Percentiles rank a stretch among this genome's conserved stretches.
Conservation (phyloP, 2,329 filamentous ascomycete species). For the Sporothrix mexicana region DNA sequence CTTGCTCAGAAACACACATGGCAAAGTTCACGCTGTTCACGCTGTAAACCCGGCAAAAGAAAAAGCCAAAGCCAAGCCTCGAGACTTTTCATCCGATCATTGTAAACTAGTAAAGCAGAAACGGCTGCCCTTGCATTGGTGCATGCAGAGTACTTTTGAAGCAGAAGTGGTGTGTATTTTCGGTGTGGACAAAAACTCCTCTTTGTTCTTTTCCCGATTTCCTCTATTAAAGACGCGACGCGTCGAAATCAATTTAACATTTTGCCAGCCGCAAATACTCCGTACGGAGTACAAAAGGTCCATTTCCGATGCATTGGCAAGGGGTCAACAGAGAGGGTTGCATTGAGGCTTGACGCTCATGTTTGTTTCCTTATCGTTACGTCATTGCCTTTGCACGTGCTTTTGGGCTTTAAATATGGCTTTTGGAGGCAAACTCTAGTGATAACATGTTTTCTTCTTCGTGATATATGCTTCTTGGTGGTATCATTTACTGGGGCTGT, state of each 20-base stretch:
- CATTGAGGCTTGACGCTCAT: not conserved
- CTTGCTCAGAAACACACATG: too few relatives aligned
- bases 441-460: too few relatives aligned
- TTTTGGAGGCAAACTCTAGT: too few relatives aligned
- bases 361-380: not conserved
- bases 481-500: too few relatives aligned
- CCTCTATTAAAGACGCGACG: not conserved
- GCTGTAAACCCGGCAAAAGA: too few relatives aligned
- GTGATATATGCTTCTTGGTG: too few relatives aligned
- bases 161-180: not conserved
- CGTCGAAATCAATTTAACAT: constrained; percentile 7
- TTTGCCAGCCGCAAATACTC: not conserved
- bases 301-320: not conserved
- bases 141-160: constrained; percentile 10
- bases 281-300: not conserved
- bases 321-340: constrained; percentile 8
- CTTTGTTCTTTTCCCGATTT: not conserved
- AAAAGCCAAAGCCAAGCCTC: too few relatives aligned
- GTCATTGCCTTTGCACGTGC: not conserved
- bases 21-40: too few relatives aligned
- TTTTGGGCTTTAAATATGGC: not conserved
- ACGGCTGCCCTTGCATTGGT: too few relatives aligned
- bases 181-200: not conserved
- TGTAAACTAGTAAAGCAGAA: too few relatives aligned
- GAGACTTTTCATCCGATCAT: too few relatives aligned